Evolutionary conservation across 306 rosid species (phyloP).

Genomic region (Styphnolobium japonicum): DNA sequence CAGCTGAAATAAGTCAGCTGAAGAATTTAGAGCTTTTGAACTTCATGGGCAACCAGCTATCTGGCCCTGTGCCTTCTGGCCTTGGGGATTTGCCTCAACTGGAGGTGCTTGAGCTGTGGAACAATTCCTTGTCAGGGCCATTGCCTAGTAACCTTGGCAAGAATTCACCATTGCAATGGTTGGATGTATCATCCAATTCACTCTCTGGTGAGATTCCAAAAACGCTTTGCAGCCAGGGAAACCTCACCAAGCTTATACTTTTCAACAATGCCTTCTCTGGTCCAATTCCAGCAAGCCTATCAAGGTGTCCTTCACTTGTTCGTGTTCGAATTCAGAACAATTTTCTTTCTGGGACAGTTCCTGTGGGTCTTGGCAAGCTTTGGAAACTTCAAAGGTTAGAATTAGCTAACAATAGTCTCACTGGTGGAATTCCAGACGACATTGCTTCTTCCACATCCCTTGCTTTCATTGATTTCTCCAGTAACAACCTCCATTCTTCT

Average conservation of each 20-base stretch:
- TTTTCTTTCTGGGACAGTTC: constrained; percentile 70
- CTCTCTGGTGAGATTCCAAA: constrained; percentile 77
- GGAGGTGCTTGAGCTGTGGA: constrained; percentile 81
- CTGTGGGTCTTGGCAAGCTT: constrained; percentile 83
- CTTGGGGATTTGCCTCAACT: constrained; percentile 62
- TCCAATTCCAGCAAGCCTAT: constrained; percentile 62
- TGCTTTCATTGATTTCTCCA: constrained; percentile 87
- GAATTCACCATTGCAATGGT: constrained; percentile 75
- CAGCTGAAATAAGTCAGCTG: constrained; percentile 59
- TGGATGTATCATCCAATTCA: constrained; percentile 90
- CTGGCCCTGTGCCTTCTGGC: constrained; percentile 73
- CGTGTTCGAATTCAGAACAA: constrained; percentile 93
- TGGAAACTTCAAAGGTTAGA: constrained; percentile 87
- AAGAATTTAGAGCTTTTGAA: constrained; percentile 77
- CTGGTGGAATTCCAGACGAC: constrained; percentile 78
- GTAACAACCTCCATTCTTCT: constrained; percentile 68
- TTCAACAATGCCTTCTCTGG: constrained; percentile 88
- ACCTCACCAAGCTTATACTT: constrained; percentile 92
- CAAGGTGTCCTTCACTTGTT: constrained; percentile 65
- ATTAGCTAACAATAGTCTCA: constrained; percentile 85
- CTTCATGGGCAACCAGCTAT: constrained; percentile 71
- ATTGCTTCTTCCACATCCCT: constrained; percentile 78
- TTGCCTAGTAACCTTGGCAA: constrained; percentile 77
- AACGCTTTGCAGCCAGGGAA: constrained; percentile 66
- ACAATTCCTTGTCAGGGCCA: constrained; percentile 76